Conservation (phyloP, 805 yeast genomes). For the Saccharomycopsis selenospora region DNA sequence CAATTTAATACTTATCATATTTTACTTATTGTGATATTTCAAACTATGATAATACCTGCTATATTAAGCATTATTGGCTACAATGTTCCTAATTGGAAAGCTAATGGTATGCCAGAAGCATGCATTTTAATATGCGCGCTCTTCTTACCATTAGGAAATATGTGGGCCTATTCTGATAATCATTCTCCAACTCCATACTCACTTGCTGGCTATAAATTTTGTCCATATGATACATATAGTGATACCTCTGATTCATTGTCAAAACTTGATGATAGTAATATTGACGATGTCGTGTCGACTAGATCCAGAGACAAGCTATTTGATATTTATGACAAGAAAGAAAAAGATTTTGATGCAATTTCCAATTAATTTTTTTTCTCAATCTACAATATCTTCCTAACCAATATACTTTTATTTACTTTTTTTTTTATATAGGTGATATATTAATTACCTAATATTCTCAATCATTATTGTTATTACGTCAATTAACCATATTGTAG, state of each 20-base stretch:
- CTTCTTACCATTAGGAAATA: constrained; percentile 73
- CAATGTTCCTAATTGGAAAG: constrained; percentile 29
- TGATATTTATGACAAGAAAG: constrained; percentile 19
- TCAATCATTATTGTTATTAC: no score
- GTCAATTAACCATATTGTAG: no score
- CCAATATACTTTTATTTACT: no score
- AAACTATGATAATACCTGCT: constrained; percentile 76
- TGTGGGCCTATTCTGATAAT: constrained; percentile 77
- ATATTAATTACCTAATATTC: no score
- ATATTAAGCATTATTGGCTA: constrained; percentile 53
- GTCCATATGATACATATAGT: constrained; percentile 18
- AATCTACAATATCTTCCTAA: no score
- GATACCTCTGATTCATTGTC: constrained; percentile 20
- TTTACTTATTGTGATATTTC: constrained; percentile 70
- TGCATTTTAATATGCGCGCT: constrained; percentile 58
- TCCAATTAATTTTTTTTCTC: no score
- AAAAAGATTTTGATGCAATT: constrained; percentile 6
- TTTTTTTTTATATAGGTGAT: no score
- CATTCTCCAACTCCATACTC: constrained; percentile 35
- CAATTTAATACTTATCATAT: constrained; percentile 82
- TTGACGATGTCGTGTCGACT: constrained; percentile 9
- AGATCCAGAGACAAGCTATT: constrained; percentile 17
- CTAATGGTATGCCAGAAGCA: constrained; percentile 41
- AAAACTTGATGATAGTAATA: constrained; percentile 5
- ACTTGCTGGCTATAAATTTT: constrained; percentile 24